Base-by-base conservation (phyloP, 192 early-diverging fungal species). In the Coemansia nantahalensis region DNA sequence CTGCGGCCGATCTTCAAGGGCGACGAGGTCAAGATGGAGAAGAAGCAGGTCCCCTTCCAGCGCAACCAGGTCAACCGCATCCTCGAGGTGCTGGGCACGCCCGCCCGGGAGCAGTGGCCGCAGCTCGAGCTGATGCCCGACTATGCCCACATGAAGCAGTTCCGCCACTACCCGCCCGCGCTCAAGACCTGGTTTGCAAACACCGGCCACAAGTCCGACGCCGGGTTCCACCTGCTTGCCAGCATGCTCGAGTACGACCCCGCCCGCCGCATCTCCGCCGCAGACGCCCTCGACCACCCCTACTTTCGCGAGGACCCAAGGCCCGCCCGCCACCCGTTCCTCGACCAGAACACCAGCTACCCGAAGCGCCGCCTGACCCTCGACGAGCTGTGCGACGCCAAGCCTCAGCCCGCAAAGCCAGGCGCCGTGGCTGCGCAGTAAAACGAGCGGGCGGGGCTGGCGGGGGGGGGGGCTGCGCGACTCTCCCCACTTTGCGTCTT, bases 1-100 rank as follows among this genome's bases (percentile, higher is more conserved):
- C 63, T 86, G 41, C 77, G 79, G 14, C 94, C 95, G 2, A 84
- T 98, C 12, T 87, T 98, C 45, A 92, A 92, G 45, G 95, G 95
- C 47, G 93, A 94, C 63, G 85, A 85, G 48, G 91, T 81, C 13
- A 89, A 91, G 56, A 86, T 88, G 66, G 87, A 91, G 58, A 89
- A 89, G 44, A 90, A 90, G 63, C 82, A 80, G 34, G 82, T 90
- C 2, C 89, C 89, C 8, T 90, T 90, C 53, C 88, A 99, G 58
- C 80, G 82, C 48, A 82, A 89, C 51, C 96, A 99, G 55, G 59
- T 97, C 15, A 76, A 71, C 45, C 85, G 87, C 54, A 97, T 96
- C 11, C 83, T 89, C 59, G 84, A 87, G 40, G 79, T 95, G 15
- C 79, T 99, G 11, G 96, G 96, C 8, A 82, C 82, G n/a, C 94